These are phyloP conservation scores for Sisymbrium irio DNA, from an alignment of 345 rosid genomes.

Conservation along the genomic window DNA sequence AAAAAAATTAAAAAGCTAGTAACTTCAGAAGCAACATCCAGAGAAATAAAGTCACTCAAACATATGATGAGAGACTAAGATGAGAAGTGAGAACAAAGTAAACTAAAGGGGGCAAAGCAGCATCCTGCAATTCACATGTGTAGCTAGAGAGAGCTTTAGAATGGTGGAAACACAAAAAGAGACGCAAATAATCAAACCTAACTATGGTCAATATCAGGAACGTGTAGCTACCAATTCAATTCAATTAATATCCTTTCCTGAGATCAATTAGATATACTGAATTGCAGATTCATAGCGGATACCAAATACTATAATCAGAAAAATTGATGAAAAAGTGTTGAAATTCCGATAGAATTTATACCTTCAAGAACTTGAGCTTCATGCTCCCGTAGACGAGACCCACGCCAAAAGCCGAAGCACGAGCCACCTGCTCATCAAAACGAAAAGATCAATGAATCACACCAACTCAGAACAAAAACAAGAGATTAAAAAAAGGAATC, in stretches of 20 bases:
- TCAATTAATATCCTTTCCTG: not conserved
- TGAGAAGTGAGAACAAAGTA: no score
- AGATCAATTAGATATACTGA: not conserved
- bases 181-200: not conserved
- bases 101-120: not conserved
- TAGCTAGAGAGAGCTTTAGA: not conserved
- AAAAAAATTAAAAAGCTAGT: not conserved
- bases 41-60: not conserved
- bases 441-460: not conserved
- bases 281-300: constrained; percentile 1
- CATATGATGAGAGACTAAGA: no score
- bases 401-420: constrained; percentile 70
- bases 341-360: constrained; percentile 8
- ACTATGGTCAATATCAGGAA: no score
- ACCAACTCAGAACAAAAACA: not conserved
- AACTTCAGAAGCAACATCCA: constrained; percentile 4
- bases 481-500: not conserved
- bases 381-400: constrained; percentile 78
- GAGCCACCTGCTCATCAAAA: constrained; percentile 63
- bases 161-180: not conserved
- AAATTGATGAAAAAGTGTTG: not conserved
- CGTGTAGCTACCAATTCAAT: not conserved
- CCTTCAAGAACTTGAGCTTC: constrained; percentile 85
- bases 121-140: not conserved
- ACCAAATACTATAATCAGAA: not conserved